phyloP scores from a whole-genome alignment of 2,329 filamentous ascomycete species.

The Trichoderma sp. region DNA sequence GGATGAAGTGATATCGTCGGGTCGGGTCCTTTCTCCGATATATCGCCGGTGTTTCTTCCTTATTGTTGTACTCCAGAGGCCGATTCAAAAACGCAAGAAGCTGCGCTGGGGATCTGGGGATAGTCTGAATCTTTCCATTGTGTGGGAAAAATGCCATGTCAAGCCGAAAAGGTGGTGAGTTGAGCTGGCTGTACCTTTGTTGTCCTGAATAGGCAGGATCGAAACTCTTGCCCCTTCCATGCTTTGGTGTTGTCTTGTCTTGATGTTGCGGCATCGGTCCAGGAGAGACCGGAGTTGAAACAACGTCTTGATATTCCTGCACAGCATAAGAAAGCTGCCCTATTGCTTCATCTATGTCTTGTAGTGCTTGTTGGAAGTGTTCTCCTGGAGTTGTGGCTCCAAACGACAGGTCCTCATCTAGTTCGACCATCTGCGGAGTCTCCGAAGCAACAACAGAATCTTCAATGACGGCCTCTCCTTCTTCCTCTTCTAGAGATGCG shows the following conservation, averaged over 20 bases:
- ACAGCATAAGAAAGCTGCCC: constrained; percentile 23
- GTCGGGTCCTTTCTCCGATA: constrained; percentile 15
- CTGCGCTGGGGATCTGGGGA: constrained; percentile 23
- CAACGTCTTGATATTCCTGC: constrained; percentile 23
- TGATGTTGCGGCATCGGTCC: constrained; percentile 4
- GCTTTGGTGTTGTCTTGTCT: neutral
- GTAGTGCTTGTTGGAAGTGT: constrained; percentile 15
- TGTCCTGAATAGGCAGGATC: neutral
- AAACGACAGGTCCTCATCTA: neutral
- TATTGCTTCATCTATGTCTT: constrained; percentile 24
- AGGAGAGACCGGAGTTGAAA: constrained; percentile 2
- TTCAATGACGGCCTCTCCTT: constrained; percentile 19
- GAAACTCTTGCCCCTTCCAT: neutral
- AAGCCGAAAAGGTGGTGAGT: constrained; percentile 25
- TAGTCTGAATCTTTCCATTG: constrained; percentile 30
- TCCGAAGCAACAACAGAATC: constrained; percentile 12
- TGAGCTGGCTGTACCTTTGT: neutral
- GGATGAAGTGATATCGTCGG: constrained; percentile 43
- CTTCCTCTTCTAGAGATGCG: neutral
- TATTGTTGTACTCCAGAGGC: constrained; percentile 26
- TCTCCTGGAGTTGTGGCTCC: neutral
- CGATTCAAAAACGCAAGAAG: constrained; percentile 32
- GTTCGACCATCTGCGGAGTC: neutral
- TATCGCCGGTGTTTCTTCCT: neutral
- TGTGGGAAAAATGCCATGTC: constrained; percentile 44